Percentiles rank a stretch among this genome's conserved stretches.
These are phyloP conservation scores for Geotrichum citri-aurantii DNA, from an alignment of 1,139 yeast species.

Conservation along the genomic window DNA sequence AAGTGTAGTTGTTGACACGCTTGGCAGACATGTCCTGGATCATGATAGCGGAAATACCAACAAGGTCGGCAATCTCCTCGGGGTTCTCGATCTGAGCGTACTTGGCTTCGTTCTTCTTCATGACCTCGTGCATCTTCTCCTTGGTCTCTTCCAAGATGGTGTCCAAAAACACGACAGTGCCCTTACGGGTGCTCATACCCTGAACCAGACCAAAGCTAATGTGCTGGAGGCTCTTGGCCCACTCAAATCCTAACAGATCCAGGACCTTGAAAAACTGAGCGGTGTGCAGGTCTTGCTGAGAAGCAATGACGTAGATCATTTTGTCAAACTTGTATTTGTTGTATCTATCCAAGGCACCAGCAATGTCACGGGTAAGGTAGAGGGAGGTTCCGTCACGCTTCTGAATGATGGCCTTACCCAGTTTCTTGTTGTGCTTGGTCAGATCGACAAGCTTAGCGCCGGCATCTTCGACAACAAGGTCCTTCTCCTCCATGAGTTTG, in stretches of 20 bases:
- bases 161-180: slow-evolving; percentile 96
- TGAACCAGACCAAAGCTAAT: slow-evolving; percentile 96
- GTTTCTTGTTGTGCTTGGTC: slow-evolving; percentile 78
- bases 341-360: slow-evolving; percentile 91
- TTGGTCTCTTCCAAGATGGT: slow-evolving; percentile 90
- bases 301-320: slow-evolving; percentile 92
- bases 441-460: slow-evolving; percentile 91
- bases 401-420: slow-evolving; percentile 90
- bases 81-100: slow-evolving; percentile 94
- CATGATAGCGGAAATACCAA: slow-evolving; percentile 97
- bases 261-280: slow-evolving; percentile 94
- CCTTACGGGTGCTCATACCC: slow-evolving; percentile 98
- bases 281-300: slow-evolving; percentile 91
- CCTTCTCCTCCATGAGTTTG: slow-evolving; percentile 56
- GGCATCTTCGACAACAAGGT: slow-evolving; percentile 75
- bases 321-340: slow-evolving; percentile 83
- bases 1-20: slow-evolving; percentile 92
- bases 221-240: slow-evolving; percentile 78
- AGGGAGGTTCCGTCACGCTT: slow-evolving; percentile 95
- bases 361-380: slow-evolving; percentile 93
- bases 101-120: slow-evolving; percentile 87
- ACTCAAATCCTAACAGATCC: slow-evolving; percentile 84
- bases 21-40: slow-evolving; percentile 98
- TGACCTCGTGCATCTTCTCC: slow-evolving; percentile 94
- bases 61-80: slow-evolving; percentile 88